These are phyloP conservation scores for Tympanopsis confertula DNA, from an alignment of 2,329 filamentous ascomycete genomes.

Conservation along the genomic window DNA sequence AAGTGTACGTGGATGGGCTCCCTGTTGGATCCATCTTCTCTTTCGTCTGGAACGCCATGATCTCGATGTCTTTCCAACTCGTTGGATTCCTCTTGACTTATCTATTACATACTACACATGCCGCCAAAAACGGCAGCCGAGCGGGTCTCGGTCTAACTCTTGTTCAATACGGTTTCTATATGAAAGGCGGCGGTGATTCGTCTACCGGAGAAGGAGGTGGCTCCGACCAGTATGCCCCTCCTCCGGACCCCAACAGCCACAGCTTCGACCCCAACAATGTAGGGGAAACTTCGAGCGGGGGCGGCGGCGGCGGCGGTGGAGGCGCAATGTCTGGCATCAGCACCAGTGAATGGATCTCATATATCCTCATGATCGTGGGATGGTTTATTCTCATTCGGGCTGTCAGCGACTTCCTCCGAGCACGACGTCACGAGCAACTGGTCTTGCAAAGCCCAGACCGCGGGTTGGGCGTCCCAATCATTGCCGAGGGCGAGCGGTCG, in stretches of 20 bases:
- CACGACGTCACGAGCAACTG: slow-evolving; percentile 80
- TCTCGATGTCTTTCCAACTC: too few relatives aligned
- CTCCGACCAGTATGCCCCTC: background rate
- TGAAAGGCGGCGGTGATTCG: background rate
- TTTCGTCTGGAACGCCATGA: too few relatives aligned
- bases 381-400: slow-evolving; percentile 96
- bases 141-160: background rate
- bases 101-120: background rate
- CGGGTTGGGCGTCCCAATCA: slow-evolving; percentile 71
- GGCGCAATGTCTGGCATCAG: slow-evolving; percentile 45
- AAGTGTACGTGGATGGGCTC: too few relatives aligned
- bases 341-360: slow-evolving; percentile 79
- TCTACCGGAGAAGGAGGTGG: background rate
- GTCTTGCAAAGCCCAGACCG: slow-evolving; percentile 87
- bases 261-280: too few relatives aligned
- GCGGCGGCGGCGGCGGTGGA: slow-evolving; percentile 20
- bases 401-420: slow-evolving; percentile 81
- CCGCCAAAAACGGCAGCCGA: background rate
- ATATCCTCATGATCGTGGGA: slow-evolving; percentile 87
- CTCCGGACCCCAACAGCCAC: too few relatives aligned
- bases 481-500: slow-evolving; percentile 72
- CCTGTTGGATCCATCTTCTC: too few relatives aligned
- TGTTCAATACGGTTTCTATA: background rate
- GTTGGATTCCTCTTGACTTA: background rate
- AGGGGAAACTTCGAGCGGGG: slow-evolving; percentile 23